Conservation (phyloP, 768 basidiomycete genomes). For the Termitomyces sp. region DNA sequence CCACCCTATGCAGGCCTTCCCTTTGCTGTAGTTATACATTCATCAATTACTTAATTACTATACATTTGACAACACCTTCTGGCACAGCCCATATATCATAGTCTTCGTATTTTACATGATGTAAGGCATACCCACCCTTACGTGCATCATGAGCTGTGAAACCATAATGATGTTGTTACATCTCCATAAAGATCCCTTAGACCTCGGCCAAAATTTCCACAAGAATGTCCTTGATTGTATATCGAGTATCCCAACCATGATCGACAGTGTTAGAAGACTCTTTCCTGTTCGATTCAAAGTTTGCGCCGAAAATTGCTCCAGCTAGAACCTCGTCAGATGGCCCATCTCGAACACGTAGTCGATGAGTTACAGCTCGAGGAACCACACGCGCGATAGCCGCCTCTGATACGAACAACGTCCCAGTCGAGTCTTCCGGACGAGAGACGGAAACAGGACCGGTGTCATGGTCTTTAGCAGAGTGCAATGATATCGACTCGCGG, state of each 20-base stretch:
- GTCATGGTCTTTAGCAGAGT: background rate
- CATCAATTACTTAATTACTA: too few relatives aligned
- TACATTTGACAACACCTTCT: too few relatives aligned
- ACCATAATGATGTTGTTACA: too few relatives aligned
- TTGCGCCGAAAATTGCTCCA: constrained; percentile 58
- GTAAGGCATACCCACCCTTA: too few relatives aligned
- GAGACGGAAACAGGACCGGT: background rate
- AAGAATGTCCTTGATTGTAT: constrained; percentile 64
- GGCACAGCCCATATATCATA: too few relatives aligned
- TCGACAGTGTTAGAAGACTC: background rate
- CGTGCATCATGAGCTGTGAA: too few relatives aligned
- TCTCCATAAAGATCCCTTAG: too few relatives aligned
- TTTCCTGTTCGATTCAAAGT: constrained; percentile 30
- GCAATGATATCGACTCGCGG: constrained; percentile 12
- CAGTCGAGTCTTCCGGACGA: constrained; percentile 15
- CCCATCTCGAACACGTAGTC: constrained; percentile 65
- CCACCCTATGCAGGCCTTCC: too few relatives aligned
- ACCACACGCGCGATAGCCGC: constrained; percentile 74
- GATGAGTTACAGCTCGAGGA: constrained; percentile 72
- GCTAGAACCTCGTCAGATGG: constrained; percentile 69
- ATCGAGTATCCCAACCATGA: constrained; percentile 22
- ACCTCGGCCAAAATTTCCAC: constrained; percentile 56
- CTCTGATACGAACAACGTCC: constrained; percentile 61
- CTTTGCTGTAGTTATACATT: too few relatives aligned
- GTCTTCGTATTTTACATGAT: too few relatives aligned